These are phyloP conservation scores for Barbarea vulgaris DNA, from an alignment of 345 rosid genomes.

Conservation along the genomic window DNA sequence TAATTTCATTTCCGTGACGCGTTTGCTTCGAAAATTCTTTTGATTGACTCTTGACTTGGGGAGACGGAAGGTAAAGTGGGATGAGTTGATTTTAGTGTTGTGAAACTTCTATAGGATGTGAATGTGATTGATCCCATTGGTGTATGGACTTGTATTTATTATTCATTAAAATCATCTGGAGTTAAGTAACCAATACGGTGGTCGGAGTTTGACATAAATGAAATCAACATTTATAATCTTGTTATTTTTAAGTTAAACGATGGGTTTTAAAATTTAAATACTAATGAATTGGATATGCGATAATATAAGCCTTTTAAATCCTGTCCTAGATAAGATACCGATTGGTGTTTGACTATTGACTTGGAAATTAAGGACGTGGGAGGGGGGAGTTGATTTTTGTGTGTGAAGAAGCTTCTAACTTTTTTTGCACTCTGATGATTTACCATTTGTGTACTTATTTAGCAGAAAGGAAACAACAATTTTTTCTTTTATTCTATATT, in stretches of 20 bases:
- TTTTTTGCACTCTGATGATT: background rate
- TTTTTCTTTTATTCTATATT: background rate
- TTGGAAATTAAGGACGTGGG: background rate
- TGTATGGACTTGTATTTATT: too few species aligned
- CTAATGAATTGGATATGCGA: background rate
- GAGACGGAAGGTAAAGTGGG: constrained; percentile 11
- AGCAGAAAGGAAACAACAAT: background rate
- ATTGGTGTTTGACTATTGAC: constrained; percentile 21
- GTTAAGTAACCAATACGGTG: background rate
- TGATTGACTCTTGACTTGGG: constrained; percentile 41
- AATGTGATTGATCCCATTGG: background rate
- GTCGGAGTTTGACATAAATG: background rate
- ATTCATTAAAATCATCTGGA: too few species aligned
- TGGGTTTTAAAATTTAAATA: background rate
- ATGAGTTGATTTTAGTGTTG: constrained; percentile 5
- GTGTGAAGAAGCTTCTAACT: constrained; percentile 13
- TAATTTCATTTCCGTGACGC: too few species aligned
- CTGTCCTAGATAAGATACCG: background rate
- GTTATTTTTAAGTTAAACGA: background rate
- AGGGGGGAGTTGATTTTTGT: constrained; percentile 3
- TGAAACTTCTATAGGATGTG: constrained; percentile 28
- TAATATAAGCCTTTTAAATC: background rate
- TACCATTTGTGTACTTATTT: background rate
- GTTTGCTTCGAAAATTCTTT: too few species aligned
- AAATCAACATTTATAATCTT: background rate